Percentiles rank a stretch among this genome's conserved stretches.
Conservation (phyloP, 345 rosid genomes). For the Clarkia xantiana region DNA sequence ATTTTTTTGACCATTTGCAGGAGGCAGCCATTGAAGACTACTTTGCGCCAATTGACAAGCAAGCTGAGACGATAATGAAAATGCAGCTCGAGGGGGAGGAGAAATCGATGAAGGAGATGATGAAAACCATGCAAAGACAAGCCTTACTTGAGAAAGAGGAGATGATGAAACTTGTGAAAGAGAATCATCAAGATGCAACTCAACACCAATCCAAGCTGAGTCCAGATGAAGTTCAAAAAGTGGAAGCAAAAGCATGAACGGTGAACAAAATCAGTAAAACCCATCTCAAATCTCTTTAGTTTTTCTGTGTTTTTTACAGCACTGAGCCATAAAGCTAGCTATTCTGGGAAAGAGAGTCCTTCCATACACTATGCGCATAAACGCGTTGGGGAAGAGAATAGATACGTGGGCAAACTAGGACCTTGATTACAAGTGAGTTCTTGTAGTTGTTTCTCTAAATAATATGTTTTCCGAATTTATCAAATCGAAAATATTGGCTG, state of each 20-base stretch:
- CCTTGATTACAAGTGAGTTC: constrained; percentile 98
- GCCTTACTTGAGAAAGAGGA: constrained; percentile 45
- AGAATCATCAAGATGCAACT: constrained; percentile 7
- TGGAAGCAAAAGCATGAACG: constrained; percentile 8
- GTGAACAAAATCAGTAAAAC: too few species aligned
- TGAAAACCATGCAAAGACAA: constrained; percentile 44
- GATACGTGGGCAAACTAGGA: constrained; percentile 88
- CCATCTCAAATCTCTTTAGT: constrained; percentile 4
- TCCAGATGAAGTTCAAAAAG: constrained; percentile 2
- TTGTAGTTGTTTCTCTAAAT: constrained; percentile 14
- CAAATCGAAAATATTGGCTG: constrained; percentile 6
- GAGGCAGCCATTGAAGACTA: constrained; percentile 70
- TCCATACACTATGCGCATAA: constrained; percentile 5
- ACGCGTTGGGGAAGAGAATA: constrained; percentile 9
- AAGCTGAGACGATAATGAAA: constrained; percentile 64
- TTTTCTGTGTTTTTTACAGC: constrained; percentile 4
- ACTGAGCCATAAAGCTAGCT: background rate
- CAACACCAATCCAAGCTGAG: constrained; percentile 10
- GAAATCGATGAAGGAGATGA: constrained; percentile 55
- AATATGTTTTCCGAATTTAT: background rate
- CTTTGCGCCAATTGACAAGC: constrained; percentile 76
- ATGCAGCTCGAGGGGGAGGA: constrained; percentile 79
- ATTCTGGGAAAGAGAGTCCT: constrained; percentile 5
- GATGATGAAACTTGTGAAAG: constrained; percentile 26
- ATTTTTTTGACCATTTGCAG: constrained; percentile 14